phyloP scores from a whole-genome alignment of 805 yeast genomes.

The Clavispora vitiphila region DNA sequence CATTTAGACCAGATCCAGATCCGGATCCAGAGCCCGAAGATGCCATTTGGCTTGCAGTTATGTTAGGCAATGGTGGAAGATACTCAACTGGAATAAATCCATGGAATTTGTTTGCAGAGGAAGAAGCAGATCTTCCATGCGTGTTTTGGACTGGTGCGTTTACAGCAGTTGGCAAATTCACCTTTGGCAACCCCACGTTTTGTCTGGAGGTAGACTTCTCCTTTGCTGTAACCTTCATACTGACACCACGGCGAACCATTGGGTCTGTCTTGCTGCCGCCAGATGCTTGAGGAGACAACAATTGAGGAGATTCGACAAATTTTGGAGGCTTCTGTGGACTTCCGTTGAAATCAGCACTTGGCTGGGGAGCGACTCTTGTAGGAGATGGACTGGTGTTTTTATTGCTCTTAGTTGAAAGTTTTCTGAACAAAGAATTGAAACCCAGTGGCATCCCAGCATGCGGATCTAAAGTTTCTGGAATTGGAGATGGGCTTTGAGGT shows the following conservation, averaged over 20 bases:
- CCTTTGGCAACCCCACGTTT: background rate
- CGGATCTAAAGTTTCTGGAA: conserved; percentile 27
- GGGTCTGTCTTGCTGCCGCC: conserved; percentile 28
- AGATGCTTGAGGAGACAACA: conserved; percentile 13
- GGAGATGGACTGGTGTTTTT: conserved; percentile 14
- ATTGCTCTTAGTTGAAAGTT: conserved; percentile 30
- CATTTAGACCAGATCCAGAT: background rate
- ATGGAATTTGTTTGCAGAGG: conserved; percentile 23
- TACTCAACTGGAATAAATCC: conserved; percentile 40
- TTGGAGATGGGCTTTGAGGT: conserved; percentile 21
- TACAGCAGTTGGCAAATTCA: background rate
- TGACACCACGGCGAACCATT: conserved; percentile 55
- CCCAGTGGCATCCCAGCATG: conserved; percentile 22
- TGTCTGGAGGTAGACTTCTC: conserved; percentile 31
- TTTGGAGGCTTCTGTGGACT: conserved; percentile 1
- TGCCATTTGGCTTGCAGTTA: conserved; percentile 25
- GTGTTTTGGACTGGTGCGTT: background rate
- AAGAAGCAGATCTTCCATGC: conserved; percentile 15
- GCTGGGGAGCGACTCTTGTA: background rate
- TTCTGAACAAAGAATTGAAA: conserved; percentile 33
- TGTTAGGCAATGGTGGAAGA: conserved; percentile 42
- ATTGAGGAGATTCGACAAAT: conserved; percentile 2
- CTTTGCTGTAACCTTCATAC: conserved; percentile 56
- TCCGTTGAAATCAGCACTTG: conserved; percentile 1
- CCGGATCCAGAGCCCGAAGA: background rate